Evolutionary conservation across 2,329 filamentous ascomycete genomes (phyloP), one percentile per base, ranked within the genome.

Genomic region (Bimuria novae-zelandiae): DNA sequence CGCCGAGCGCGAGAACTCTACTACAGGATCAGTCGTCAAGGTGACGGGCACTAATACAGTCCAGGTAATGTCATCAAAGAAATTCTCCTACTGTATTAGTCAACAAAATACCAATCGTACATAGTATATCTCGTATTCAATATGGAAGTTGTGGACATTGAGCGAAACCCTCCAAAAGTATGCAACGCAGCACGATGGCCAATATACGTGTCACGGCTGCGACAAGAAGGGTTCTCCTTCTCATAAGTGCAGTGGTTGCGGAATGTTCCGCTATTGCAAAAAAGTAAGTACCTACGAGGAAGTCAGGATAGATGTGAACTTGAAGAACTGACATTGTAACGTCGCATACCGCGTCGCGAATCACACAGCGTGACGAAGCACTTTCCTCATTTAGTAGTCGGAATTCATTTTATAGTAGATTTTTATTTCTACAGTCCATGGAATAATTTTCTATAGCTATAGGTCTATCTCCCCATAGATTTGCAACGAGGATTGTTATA

Each of bases 141-240:
- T 30, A 2, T 22, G n/a, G 4, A 42, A 29, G 16, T 42, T 10
- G 25, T 10, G 16, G 8, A n/a, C 2, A 29, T 10, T 11, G 17
- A 11, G 10, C 23, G 23, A 12, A 2, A n/a, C n/a, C n/a, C n/a
- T 54, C 16, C 55, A 49, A 19, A 23, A 55, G 25, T 54, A 50
- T 37, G 49, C 43, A 21, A 54, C 30, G 23, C 21, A 43, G 16
- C 11, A 51, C 27, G 35, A 44, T 12, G 44, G 40, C n/a, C 10
- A 52, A n/a, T 45, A 46, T n/a, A 58, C 23, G 6, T 58, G 55
- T 39, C 52, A 53, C 22, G 45, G 49, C 25, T 58, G 55, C 37
- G 33, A 40, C 7, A 51, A 36, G 17, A 49, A 53, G 30, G 45
- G 23, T 12, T 25, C 48, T 7, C 44, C 33, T 8, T 40, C 47